phyloP scores from a whole-genome alignment of 2,329 filamentous ascomycete species.

The Lojkania enalia region DNA sequence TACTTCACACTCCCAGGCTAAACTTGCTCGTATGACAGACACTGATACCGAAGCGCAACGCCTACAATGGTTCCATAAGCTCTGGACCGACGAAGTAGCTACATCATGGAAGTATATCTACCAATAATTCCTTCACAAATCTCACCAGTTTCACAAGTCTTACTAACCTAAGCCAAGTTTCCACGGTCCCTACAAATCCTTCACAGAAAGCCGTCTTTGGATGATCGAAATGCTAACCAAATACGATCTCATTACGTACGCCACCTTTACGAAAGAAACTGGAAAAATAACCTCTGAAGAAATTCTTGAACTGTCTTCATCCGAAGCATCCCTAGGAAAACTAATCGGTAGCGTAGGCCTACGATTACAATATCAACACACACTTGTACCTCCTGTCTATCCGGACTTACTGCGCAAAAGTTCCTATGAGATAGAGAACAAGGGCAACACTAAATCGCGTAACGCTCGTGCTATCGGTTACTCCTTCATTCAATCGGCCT shows the following conservation, averaged over 20 bases:
- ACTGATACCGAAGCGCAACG: conserved; percentile 23
- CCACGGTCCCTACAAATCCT: conserved; percentile 21
- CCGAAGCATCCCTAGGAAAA: conserved; percentile 1
- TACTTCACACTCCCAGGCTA: conserved; percentile 25
- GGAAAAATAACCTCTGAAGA: no score
- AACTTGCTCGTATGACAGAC: conserved; percentile 27
- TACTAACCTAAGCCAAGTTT: conserved; percentile 12
- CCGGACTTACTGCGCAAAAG: no score
- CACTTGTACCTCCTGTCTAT: no score
- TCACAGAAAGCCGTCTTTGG: conserved; percentile 23
- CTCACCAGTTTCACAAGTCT: conserved; percentile 1
- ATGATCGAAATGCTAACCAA: conserved; percentile 19
- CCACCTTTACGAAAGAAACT: conserved; percentile 18
- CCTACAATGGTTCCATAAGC: conserved; percentile 32
- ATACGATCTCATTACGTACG: conserved; percentile 20
- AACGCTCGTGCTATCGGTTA: conserved; percentile 28
- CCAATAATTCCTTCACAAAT: neutral
- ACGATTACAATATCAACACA: no score
- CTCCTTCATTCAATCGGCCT: conserved; percentile 20
- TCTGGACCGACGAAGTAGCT: conserved; percentile 24
- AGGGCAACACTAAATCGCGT: no score
- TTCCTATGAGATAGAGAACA: no score
- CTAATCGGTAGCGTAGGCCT: conserved; percentile 22
- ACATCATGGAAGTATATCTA: conserved; percentile 29
- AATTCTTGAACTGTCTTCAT: no score